phyloP scores from a whole-genome alignment of 495 filamentous ascomycete genomes.

The Talaromyces liani region DNA sequence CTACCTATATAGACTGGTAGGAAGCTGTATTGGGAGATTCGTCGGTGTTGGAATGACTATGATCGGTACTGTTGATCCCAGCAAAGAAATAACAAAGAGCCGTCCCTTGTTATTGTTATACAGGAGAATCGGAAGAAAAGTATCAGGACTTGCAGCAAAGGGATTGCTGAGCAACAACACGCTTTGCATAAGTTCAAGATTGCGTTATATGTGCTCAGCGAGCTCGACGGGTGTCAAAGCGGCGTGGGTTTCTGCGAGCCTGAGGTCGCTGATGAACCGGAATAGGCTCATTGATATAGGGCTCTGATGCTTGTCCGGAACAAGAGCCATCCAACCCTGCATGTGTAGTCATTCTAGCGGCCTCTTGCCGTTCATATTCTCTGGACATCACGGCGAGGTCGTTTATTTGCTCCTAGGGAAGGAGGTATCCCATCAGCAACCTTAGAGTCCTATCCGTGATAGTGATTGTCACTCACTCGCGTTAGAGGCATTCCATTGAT shows the following conservation, averaged over 20 bases:
- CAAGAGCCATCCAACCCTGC: slow-evolving; percentile 14
- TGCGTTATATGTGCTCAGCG: slow-evolving; percentile 15
- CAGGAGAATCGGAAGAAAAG: slow-evolving; percentile 1
- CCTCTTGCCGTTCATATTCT: slow-evolving; percentile 46
- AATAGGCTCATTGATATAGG: slow-evolving; percentile 46
- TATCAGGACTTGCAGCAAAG: not conserved
- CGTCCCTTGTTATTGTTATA: slow-evolving; percentile 5
- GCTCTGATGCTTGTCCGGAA: slow-evolving; percentile 33
- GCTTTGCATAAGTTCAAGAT: not conserved
- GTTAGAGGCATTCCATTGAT: slow-evolving; percentile 43
- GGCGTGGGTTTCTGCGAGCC: slow-evolving; percentile 21
- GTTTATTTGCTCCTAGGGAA: slow-evolving; percentile 44
- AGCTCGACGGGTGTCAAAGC: slow-evolving; percentile 22
- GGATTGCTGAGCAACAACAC: not conserved
- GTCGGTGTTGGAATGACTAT: not conserved
- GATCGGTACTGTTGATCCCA: slow-evolving; percentile 4
- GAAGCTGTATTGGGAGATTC: not conserved
- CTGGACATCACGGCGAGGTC: slow-evolving; percentile 43
- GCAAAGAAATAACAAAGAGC: slow-evolving; percentile 1
- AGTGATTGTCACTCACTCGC: slow-evolving; percentile 28
- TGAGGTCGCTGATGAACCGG: slow-evolving; percentile 26
- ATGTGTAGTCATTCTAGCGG: slow-evolving; percentile 38
- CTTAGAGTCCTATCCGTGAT: not conserved
- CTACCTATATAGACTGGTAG: not conserved
- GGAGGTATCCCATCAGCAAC: slow-evolving; percentile 7